phyloP scores from a whole-genome alignment of 805 yeast species.

The Schizosaccharomyces osmophilus region DNA sequence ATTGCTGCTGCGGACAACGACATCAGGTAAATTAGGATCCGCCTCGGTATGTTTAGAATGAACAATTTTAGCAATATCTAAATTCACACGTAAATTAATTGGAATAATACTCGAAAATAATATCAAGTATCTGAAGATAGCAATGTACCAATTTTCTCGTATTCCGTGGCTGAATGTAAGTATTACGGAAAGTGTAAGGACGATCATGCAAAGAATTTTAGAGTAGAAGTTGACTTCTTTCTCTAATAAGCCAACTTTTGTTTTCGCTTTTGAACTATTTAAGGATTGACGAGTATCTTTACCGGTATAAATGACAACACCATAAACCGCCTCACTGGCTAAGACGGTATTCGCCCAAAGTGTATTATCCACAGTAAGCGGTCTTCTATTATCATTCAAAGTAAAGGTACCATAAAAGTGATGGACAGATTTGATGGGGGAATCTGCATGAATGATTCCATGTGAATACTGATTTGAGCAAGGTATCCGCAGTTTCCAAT shows the following conservation, averaged over 20 bases:
- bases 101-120: constrained; percentile 89
- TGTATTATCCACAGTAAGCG: constrained; percentile 69
- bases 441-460: constrained; percentile 39
- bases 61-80: constrained; percentile 86
- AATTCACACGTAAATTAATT: constrained; percentile 76
- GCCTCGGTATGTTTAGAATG: constrained; percentile 89
- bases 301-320: constrained; percentile 77
- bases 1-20: constrained; percentile 88
- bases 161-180: constrained; percentile 68
- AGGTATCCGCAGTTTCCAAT: constrained; percentile 83
- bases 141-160: constrained; percentile 53
- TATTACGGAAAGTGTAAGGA: constrained; percentile 47
- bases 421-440: constrained; percentile 70
- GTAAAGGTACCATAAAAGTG: constrained; percentile 52
- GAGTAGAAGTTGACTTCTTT: constrained; percentile 72
- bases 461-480: constrained; percentile 37
- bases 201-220: constrained; percentile 69
- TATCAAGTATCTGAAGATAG: constrained; percentile 71
- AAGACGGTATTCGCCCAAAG: constrained; percentile 95
- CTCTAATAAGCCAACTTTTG: constrained; percentile 73
- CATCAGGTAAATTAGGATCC: constrained; percentile 54
- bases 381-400: constrained; percentile 31
- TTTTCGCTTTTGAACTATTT: constrained; percentile 73
- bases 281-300: constrained; percentile 78
- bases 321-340: constrained; percentile 81